Conservation (phyloP, 345 rosid genomes). For the Murraya koenigii region DNA sequence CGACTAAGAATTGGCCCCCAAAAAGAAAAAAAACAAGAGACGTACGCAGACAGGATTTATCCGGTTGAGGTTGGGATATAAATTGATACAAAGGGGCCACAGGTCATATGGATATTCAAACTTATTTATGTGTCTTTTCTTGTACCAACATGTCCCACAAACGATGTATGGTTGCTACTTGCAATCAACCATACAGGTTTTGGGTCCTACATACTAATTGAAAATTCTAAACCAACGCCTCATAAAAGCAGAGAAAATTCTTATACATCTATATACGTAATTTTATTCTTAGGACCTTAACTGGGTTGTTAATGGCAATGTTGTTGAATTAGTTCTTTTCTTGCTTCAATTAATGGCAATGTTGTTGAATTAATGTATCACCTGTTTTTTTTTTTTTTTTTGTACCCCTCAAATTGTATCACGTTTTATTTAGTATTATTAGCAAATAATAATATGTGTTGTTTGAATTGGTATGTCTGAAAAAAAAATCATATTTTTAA, state of each 20-base stretch:
- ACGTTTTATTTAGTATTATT: not conserved
- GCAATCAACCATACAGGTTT: no score
- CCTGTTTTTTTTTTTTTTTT: not conserved
- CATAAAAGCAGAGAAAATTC: no score
- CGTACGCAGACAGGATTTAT: not conserved
- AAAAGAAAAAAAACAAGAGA: not conserved
- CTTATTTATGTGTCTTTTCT: not conserved
- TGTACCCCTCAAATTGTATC: not conserved
- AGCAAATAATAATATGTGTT: no score
- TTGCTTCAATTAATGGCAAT: not conserved
- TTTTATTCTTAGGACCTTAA: no score
- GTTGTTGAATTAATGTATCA: not conserved
- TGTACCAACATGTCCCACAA: not conserved
- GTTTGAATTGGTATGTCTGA: no score
- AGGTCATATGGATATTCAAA: not conserved
- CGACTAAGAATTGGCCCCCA: no score
- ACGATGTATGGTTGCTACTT: not conserved
- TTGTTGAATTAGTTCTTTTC: not conserved
- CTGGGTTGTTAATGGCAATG: no score
- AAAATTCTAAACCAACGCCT: not conserved
- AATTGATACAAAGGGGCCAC: not conserved
- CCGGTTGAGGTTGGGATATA: conserved; percentile 5
- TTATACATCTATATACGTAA: no score
- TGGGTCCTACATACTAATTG: not conserved
- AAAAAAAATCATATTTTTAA: not conserved